Evolutionary conservation across 2,329 filamentous ascomycete genomes (phyloP).

Genomic region (Scedosporium apiospermum): DNA sequence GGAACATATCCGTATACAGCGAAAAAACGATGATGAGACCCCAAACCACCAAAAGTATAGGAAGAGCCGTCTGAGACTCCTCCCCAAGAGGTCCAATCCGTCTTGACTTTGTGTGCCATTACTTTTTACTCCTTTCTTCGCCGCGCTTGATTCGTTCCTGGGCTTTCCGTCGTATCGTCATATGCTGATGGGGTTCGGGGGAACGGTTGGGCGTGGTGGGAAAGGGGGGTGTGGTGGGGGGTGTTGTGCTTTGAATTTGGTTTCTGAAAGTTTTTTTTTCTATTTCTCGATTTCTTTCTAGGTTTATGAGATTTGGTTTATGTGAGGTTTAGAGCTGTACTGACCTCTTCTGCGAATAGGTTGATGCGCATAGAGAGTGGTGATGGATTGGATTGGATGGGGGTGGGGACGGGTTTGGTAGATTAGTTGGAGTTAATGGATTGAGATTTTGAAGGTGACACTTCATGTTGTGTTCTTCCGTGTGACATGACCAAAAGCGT

Average conservation of each 20-base stretch:
- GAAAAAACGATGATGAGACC: slow-evolving; percentile 25
- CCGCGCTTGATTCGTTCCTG: slow-evolving; percentile 7
- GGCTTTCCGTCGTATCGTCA: slow-evolving; percentile 23
- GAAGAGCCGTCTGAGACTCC: slow-evolving; percentile 33
- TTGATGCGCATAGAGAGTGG: too few species aligned
- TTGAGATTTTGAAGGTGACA: too few species aligned
- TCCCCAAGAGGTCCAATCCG: slow-evolving; percentile 12
- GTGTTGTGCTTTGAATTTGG: slow-evolving; percentile 30
- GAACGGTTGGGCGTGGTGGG: slow-evolving; percentile 2
- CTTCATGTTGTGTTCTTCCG: too few species aligned
- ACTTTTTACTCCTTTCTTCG: slow-evolving; percentile 8
- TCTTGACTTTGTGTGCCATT: slow-evolving; percentile 10
- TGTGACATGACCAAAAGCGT: too few species aligned
- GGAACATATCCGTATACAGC: not conserved
- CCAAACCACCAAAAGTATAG: slow-evolving; percentile 21
- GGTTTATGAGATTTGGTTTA: not conserved
- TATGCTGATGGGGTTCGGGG: slow-evolving; percentile 12
- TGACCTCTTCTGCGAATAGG: too few species aligned
- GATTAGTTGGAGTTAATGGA: too few species aligned
- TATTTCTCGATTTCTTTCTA: not conserved
- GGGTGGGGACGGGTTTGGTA: too few species aligned
- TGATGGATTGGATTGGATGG: too few species aligned
- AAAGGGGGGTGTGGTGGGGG: slow-evolving; percentile 18
- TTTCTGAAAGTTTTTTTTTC: slow-evolving; percentile 20
- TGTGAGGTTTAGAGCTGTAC: not conserved